phyloP scores from a whole-genome alignment of 345 rosid genomes.

The Garcia nutans region DNA sequence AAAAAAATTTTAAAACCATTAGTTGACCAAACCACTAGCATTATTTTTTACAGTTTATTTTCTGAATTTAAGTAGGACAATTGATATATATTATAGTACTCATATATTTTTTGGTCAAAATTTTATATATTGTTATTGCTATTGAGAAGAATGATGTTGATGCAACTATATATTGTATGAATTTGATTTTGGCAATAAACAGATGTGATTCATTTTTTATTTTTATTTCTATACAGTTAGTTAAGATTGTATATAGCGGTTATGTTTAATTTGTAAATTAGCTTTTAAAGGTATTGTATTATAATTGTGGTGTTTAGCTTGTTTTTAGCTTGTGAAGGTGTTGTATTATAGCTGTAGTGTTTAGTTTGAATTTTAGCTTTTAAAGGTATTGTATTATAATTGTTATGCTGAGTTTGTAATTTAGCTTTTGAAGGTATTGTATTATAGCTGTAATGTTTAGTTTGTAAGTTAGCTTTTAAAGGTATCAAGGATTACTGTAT shows the following conservation, averaged over 20 bases:
- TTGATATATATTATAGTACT: not conserved
- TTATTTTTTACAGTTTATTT: not conserved
- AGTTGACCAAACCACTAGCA: not conserved
- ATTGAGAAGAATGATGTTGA: no score
- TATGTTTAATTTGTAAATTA: not conserved
- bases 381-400: not conserved
- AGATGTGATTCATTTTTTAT: not conserved
- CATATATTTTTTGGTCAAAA: no score
- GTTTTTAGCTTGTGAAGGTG: not conserved
- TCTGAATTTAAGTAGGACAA: not conserved
- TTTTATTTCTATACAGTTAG: not conserved
- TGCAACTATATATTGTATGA: not conserved
- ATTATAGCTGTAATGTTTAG: not conserved
- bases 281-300: not conserved
- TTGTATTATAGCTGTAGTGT: not conserved
- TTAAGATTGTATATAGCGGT: not conserved
- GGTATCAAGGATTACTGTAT: not conserved
- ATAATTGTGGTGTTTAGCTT: not conserved
- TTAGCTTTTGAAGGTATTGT: not conserved
- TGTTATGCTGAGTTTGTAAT: not conserved
- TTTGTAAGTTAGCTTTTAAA: not conserved
- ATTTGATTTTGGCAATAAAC: not conserved
- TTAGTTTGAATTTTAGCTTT: not conserved
- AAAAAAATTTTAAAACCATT: no score
- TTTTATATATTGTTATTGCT: no score